Evolutionary conservation across 2,329 filamentous ascomycete genomes (phyloP).

Genomic region (Claviceps paspali): DNA sequence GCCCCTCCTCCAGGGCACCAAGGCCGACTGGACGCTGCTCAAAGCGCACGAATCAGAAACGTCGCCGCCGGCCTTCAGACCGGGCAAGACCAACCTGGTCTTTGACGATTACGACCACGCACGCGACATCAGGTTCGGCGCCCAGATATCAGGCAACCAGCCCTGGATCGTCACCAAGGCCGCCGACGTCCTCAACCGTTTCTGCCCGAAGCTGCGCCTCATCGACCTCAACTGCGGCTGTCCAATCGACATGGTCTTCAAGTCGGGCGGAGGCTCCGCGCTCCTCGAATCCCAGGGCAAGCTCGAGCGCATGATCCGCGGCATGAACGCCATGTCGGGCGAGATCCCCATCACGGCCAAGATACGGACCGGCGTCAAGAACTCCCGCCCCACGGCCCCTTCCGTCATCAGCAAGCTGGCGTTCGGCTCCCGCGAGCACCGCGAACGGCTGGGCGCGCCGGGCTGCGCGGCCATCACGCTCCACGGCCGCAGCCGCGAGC

Average conservation of each 20-base stretch:
- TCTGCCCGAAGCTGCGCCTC: slow-evolving; percentile 70
- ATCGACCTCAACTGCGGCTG: slow-evolving; percentile 96
- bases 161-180: slow-evolving; percentile 83
- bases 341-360: slow-evolving; percentile 90
- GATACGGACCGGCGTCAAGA: slow-evolving; percentile 80
- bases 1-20: slow-evolving; percentile 77
- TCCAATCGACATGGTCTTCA: slow-evolving; percentile 87
- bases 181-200: slow-evolving; percentile 61
- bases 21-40: slow-evolving; percentile 87
- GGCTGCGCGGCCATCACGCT: slow-evolving; percentile 92
- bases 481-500: slow-evolving; percentile 84
- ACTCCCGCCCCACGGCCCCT: slow-evolving; percentile 61
- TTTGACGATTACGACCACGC: slow-evolving; percentile 68
- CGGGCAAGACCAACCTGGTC: slow-evolving; percentile 28
- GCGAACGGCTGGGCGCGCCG: slow-evolving; percentile 54
- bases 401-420: slow-evolving; percentile 73
- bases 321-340: slow-evolving; percentile 88
- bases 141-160: slow-evolving; percentile 83
- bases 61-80: slow-evolving; percentile 50
- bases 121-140: slow-evolving; percentile 76
- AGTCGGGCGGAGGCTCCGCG: slow-evolving; percentile 76
- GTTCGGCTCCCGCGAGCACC: slow-evolving; percentile 60
- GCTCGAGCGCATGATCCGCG: slow-evolving; percentile 83
- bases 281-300: slow-evolving; percentile 80
- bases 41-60: slow-evolving; percentile 81